phyloP scores from a whole-genome alignment of 805 yeast genomes.

The Metschnikowia noctiluminum region DNA sequence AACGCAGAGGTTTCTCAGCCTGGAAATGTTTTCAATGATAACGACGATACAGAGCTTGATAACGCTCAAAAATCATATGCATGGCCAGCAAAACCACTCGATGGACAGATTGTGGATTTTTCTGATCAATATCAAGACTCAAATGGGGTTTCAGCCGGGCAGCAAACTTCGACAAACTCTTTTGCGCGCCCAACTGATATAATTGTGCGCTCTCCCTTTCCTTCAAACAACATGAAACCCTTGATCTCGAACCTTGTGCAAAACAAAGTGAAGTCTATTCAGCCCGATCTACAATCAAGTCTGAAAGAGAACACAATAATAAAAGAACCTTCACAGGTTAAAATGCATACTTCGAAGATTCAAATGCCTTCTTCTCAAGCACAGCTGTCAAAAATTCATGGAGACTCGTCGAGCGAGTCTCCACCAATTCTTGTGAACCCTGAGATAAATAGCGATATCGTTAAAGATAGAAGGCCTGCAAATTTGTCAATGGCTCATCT shows the following conservation, averaged over 20 bases:
- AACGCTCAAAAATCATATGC: conserved; percentile 4
- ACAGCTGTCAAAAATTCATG: background rate
- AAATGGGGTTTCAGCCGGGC: no score
- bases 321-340: background rate
- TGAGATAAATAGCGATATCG: background rate
- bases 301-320: no score
- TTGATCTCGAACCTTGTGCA: no score
- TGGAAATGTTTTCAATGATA: conserved; percentile 8
- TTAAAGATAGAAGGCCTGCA: background rate
- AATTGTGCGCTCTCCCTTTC: no score
- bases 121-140: no score
- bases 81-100: conserved; percentile 1
- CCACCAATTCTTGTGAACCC: background rate
- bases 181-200: no score
- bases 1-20: background rate
- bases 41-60: conserved; percentile 11
- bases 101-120: background rate
- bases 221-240: no score
- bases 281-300: no score
- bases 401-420: no score
- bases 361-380: background rate
- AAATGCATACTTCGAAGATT: background rate
- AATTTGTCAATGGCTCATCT: background rate
- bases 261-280: no score
- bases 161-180: no score